phyloP scores from a whole-genome alignment of 2,329 filamentous ascomycete species.

The Talaromyces sp. region DNA sequence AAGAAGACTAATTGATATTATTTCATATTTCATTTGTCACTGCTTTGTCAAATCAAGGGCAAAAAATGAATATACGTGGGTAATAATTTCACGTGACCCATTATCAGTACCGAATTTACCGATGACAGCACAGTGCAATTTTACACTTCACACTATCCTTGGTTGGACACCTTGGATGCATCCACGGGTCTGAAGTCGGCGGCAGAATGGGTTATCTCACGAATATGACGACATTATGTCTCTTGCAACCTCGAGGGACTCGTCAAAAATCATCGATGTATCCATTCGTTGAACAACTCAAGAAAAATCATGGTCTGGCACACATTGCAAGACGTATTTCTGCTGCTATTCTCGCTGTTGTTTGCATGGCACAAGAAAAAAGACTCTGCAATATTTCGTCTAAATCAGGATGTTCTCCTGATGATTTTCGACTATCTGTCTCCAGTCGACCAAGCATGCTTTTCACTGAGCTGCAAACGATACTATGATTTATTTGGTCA shows the following conservation, averaged over 20 bases:
- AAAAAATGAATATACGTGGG: no score
- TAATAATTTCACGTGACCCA: no score
- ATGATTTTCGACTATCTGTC: not conserved
- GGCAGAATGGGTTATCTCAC: not conserved
- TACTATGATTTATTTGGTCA: not conserved
- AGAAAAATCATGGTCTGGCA: not conserved
- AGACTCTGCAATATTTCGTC: not conserved
- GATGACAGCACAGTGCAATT: not conserved
- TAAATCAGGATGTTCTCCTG: not conserved
- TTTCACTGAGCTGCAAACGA: constrained; percentile 1
- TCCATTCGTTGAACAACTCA: not conserved
- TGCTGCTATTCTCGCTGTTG: not conserved
- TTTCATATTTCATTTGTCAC: no score
- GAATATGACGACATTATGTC: not conserved
- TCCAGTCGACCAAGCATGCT: not conserved
- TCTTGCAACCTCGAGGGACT: not conserved
- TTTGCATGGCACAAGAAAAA: not conserved
- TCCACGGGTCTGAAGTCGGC: not conserved
- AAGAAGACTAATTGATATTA: no score
- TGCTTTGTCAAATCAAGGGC: no score
- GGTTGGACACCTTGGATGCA: not conserved
- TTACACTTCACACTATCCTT: not conserved
- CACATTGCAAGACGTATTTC: not conserved
- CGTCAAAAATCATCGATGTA: not conserved
- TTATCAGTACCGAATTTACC: not conserved